Evolutionary conservation across 176 grass and related monocot species (phyloP).

Genomic region (Aegilops umbellulata): DNA sequence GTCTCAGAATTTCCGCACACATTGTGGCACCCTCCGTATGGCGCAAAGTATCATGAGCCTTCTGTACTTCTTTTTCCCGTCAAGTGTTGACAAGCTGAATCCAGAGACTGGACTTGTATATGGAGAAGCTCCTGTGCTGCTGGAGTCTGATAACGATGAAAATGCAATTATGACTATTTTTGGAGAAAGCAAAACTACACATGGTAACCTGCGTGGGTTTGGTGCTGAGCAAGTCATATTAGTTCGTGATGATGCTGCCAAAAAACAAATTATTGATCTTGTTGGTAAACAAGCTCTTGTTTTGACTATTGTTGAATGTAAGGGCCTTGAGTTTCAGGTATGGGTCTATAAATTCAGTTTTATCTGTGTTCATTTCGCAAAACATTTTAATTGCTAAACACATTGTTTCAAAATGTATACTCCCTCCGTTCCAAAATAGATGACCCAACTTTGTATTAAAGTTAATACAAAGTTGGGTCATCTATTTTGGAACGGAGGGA

Average conservation of each 20-base stretch:
- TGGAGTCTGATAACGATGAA: constrained; percentile 68
- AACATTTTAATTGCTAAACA: background rate
- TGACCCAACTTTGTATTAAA: too few relatives aligned
- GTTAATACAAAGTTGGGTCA: too few relatives aligned
- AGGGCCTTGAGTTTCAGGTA: constrained; percentile 95
- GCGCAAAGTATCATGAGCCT: constrained; percentile 80
- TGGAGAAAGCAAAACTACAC: constrained; percentile 40
- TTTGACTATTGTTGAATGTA: constrained; percentile 84
- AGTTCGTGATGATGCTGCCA: constrained; percentile 50
- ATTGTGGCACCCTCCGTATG: constrained; percentile 69
- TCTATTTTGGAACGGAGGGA: too few relatives aligned
- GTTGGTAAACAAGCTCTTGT: constrained; percentile 83
- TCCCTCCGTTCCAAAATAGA: too few relatives aligned
- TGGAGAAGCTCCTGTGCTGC: constrained; percentile 78
- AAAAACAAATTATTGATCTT: constrained; percentile 57
- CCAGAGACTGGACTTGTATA: constrained; percentile 75
- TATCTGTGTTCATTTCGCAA: background rate
- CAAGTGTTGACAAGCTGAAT: constrained; percentile 65
- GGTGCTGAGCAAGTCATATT: too few relatives aligned
- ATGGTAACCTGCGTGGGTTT: constrained; percentile 33
- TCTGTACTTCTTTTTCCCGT: constrained; percentile 76
- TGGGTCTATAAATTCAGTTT: background rate
- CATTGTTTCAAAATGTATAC: background rate
- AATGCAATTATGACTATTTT: constrained; percentile 91
- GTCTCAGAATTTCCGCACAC: constrained; percentile 83